Percentiles rank a stretch among this genome's conserved stretches.
Conservation (phyloP, 2,329 filamentous ascomycete genomes). For the Alternaria sp. region DNA sequence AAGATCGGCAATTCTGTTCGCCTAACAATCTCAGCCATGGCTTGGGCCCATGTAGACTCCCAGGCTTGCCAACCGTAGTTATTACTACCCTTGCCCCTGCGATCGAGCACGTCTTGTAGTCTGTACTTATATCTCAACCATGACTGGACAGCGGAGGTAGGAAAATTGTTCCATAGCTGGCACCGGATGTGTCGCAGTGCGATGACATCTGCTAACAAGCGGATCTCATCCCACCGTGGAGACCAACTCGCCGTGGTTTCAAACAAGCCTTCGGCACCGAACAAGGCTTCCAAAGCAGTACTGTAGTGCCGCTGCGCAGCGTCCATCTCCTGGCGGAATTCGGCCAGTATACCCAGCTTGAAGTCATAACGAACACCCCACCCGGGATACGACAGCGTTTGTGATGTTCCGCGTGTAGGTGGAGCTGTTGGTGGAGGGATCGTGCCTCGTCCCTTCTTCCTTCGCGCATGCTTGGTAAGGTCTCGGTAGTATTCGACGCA, state of each 20-base stretch:
- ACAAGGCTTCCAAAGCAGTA: slow-evolving; percentile 82
- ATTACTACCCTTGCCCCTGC: slow-evolving; percentile 81
- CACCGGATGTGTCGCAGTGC: slow-evolving; percentile 84
- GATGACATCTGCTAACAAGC: slow-evolving; percentile 82
- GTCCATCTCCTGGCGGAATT: slow-evolving; percentile 93
- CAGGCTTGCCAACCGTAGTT: slow-evolving; percentile 96
- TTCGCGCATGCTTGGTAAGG: slow-evolving; percentile 86
- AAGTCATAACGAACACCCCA: slow-evolving; percentile 97
- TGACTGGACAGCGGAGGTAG: slow-evolving; percentile 78
- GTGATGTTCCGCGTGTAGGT: slow-evolving; percentile 82
- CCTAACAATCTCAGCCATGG: slow-evolving; percentile 68
- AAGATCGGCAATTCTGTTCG: slow-evolving; percentile 61
- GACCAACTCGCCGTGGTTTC: slow-evolving; percentile 91
- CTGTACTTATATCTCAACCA: slow-evolving; percentile 82
- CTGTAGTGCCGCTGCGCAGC: slow-evolving; percentile 85
- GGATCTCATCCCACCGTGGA: slow-evolving; percentile 89
- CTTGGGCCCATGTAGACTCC: slow-evolving; percentile 76
- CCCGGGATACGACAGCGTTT: slow-evolving; percentile 81
- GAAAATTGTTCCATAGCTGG: slow-evolving; percentile 79
- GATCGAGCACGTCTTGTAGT: slow-evolving; percentile 79
- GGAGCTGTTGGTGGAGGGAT: slow-evolving; percentile 83
- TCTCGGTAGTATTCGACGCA: slow-evolving; percentile 93
- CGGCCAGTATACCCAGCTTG: slow-evolving; percentile 88
- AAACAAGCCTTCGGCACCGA: slow-evolving; percentile 80
- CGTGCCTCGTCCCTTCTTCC: slow-evolving; percentile 82